These are phyloP conservation scores for Colletotrichum karsti DNA, from an alignment of 2,329 filamentous ascomycete species.

Conservation along the genomic window DNA sequence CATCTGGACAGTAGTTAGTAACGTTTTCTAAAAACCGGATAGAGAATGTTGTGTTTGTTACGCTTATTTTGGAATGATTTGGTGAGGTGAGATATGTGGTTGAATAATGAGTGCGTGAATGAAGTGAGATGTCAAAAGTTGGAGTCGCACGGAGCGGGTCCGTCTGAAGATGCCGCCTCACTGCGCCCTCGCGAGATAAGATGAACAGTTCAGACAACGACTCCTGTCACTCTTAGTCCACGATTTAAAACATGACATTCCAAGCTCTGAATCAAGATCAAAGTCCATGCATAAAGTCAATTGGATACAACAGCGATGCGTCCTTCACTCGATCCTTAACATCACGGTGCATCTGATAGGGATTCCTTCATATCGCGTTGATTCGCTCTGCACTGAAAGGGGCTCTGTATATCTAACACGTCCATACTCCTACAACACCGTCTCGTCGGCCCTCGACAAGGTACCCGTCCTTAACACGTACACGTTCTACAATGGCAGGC, in stretches of 20 bases:
- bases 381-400: conserved; percentile 23
- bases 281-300: background rate
- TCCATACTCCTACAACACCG: conserved; percentile 91
- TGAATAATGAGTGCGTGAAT: no score
- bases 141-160: conserved; percentile 13
- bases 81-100: background rate
- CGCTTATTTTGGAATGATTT: no score
- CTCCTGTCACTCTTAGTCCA: background rate
- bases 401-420: conserved; percentile 57
- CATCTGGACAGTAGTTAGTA: background rate
- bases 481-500: conserved; percentile 79
- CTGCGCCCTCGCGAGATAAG: background rate
- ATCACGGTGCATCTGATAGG: background rate
- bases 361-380: conserved; percentile 14
- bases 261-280: no score
- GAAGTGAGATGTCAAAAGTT: background rate
- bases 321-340: background rate
- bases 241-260: background rate
- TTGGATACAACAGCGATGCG: background rate
- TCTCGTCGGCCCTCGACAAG: conserved; percentile 89
- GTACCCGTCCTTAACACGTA: conserved; percentile 93
- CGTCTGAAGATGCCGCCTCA: background rate
- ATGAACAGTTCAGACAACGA: background rate
- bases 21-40: no score
- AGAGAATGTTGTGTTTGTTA: no score